A percentile compares a stretch with the other conserved stretches of the same genome.
Conservation (phyloP, 768 basidiomycete genomes). For the Sporobolomyces pararoseus region DNA sequence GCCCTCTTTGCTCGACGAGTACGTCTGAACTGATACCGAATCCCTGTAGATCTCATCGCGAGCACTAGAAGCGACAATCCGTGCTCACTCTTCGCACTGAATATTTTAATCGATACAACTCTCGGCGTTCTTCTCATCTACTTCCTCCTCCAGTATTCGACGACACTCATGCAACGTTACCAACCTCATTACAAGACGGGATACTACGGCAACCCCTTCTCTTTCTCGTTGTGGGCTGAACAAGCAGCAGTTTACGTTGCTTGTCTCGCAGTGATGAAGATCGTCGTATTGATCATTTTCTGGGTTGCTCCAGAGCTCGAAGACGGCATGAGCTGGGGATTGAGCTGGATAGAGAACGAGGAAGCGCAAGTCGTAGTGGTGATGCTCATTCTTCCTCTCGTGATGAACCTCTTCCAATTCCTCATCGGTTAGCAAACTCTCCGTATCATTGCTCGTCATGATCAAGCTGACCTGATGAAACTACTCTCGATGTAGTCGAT, state of each 20-base stretch:
- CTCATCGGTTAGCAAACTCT: constrained; percentile 76
- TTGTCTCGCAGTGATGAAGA: constrained; percentile 79
- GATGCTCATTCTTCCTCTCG: constrained; percentile 79
- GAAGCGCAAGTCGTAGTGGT: constrained; percentile 57
- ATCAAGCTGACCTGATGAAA: not conserved
- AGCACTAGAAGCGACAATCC: constrained; percentile 70
- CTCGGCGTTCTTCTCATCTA: constrained; percentile 79
- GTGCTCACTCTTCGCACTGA: constrained; percentile 72
- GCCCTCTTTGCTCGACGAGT: too few species aligned
- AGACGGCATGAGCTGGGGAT: constrained; percentile 74
- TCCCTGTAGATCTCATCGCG: constrained; percentile 74
- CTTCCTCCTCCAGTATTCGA: constrained; percentile 52
- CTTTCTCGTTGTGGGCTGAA: constrained; percentile 65
- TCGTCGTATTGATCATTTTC: constrained; percentile 75
- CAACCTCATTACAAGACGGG: constrained; percentile 80
- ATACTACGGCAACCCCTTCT: constrained; percentile 81
- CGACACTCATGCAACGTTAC: constrained; percentile 64
- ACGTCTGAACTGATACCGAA: too few species aligned
- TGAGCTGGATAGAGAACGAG: constrained; percentile 69
- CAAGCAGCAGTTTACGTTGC: constrained; percentile 73
- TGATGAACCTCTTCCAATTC: constrained; percentile 70
- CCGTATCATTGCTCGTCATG: not conserved
- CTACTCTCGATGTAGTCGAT: constrained; percentile 19
- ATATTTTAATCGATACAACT: constrained; percentile 86
- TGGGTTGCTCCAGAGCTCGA: constrained; percentile 67